Percentiles rank a stretch among this genome's conserved stretches.
Conservation (phyloP, 1,139 yeast genomes). For the Geotrichum fermentans region DNA sequence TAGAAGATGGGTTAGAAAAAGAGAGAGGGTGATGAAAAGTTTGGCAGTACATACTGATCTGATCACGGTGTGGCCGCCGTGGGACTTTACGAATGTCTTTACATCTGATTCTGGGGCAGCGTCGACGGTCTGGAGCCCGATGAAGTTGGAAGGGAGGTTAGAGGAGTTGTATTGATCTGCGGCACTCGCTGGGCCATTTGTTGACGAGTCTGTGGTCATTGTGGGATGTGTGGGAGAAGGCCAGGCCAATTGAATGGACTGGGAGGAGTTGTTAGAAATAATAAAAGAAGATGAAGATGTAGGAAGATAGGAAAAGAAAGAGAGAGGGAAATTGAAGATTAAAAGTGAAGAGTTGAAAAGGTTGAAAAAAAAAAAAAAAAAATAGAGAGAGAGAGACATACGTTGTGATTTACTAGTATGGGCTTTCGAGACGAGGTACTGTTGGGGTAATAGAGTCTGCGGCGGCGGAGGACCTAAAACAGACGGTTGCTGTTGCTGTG, state of each 20-base stretch:
- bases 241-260: slow-evolving; percentile 12
- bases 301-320: not conserved
- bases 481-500: no score
- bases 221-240: not conserved
- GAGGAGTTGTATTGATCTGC: slow-evolving; percentile 28
- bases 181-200: slow-evolving; percentile 6
- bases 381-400: not conserved
- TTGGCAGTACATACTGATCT: slow-evolving; percentile 43
- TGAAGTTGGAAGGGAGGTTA: slow-evolving; percentile 62
- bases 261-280: not conserved
- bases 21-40: no score
- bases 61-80: slow-evolving; percentile 95
- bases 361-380: not conserved
- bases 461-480: no score
- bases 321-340: no score
- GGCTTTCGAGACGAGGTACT: no score
- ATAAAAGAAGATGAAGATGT: not conserved
- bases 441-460: no score
- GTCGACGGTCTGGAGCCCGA: slow-evolving; percentile 72
- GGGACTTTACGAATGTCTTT: slow-evolving; percentile 76
- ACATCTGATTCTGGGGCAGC: slow-evolving; percentile 70
- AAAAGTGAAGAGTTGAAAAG: no score
- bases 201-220: slow-evolving; percentile 11
- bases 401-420: no score
- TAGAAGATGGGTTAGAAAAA: slow-evolving; percentile 16